These are phyloP conservation scores for Tetracentron sinense DNA, from an alignment of 164 flowering plant genomes.

Conservation along the genomic window DNA sequence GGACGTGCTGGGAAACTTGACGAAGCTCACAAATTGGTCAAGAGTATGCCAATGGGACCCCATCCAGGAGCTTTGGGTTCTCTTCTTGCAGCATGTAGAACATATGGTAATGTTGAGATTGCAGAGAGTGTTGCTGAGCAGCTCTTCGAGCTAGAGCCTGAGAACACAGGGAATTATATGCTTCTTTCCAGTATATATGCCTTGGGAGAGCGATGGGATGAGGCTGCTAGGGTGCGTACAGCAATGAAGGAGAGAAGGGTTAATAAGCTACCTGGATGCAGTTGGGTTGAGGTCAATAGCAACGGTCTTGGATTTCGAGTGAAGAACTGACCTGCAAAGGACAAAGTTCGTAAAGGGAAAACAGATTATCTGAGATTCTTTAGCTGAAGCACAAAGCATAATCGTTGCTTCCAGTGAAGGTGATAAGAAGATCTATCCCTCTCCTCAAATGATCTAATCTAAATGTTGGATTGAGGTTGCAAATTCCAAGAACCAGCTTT, in stretches of 20 bases:
- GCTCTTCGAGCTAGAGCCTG: conserved; percentile 31
- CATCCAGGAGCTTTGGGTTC: conserved; percentile 39
- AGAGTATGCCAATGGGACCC: conserved; percentile 31
- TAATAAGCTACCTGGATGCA: conserved; percentile 9
- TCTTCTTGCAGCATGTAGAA: conserved; percentile 34
- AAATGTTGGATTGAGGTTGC: no score
- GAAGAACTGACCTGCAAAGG: neutral
- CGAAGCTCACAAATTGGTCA: conserved; percentile 27
- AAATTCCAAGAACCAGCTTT: no score
- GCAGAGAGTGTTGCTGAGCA: conserved; percentile 29
- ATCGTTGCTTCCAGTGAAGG: no score
- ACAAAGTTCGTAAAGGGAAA: neutral
- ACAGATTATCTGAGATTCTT: no score
- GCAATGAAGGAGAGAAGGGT: conserved; percentile 9
- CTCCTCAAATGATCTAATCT: no score
- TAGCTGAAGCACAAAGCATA: no score
- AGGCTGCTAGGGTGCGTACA: conserved; percentile 8
- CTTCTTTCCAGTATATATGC: conserved; percentile 37
- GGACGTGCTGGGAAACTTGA: conserved; percentile 34
- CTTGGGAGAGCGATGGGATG: conserved; percentile 25
- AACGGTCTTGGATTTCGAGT: neutral
- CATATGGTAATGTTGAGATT: conserved; percentile 31
- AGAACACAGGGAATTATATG: conserved; percentile 35
- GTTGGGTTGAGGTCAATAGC: conserved; percentile 8
- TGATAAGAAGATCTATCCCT: no score